Conservation (phyloP, 768 basidiomycete species). For the Suillus luteus region DNA sequence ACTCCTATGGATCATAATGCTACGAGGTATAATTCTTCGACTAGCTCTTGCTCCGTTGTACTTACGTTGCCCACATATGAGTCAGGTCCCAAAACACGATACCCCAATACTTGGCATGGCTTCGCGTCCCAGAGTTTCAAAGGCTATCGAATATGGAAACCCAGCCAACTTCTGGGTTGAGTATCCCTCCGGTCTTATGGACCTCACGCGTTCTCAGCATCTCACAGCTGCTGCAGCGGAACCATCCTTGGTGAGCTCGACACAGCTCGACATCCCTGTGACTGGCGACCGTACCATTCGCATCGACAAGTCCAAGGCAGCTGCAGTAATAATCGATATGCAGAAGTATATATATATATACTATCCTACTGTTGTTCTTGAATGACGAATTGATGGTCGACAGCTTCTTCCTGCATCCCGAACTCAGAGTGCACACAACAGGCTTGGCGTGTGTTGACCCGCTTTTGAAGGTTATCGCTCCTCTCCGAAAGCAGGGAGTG, state of each 20-base stretch:
- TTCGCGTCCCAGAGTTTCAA: slow-evolving; percentile 45
- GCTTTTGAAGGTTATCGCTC: slow-evolving; percentile 48
- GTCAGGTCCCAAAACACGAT: slow-evolving; percentile 33
- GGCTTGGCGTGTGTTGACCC: slow-evolving; percentile 62
- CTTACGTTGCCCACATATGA: slow-evolving; percentile 21
- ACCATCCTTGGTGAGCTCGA: slow-evolving; percentile 34
- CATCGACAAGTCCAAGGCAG: slow-evolving; percentile 49
- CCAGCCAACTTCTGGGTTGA: slow-evolving; percentile 65
- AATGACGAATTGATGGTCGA: slow-evolving; percentile 12
- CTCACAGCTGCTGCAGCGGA: slow-evolving; percentile 30
- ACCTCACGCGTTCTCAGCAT: slow-evolving; percentile 54
- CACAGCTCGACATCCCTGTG: slow-evolving; percentile 56
- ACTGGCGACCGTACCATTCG: slow-evolving; percentile 53
- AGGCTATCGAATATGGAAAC: slow-evolving; percentile 56
- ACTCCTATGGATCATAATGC: slow-evolving; percentile 13
- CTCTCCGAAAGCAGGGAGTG: slow-evolving; percentile 48
- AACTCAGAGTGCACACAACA: slow-evolving; percentile 52
- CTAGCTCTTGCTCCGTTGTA: slow-evolving; percentile 5
- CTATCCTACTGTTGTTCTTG: not conserved
- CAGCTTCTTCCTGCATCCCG: slow-evolving; percentile 68
- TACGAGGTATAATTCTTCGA: slow-evolving; percentile 12
- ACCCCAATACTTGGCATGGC: slow-evolving; percentile 48
- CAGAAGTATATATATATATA: slow-evolving; percentile 54
- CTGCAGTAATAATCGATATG: slow-evolving; percentile 71
- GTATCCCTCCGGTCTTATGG: slow-evolving; percentile 64